Percentiles rank a stretch among this genome's conserved stretches.
Evolutionary conservation across 306 rosid genomes (phyloP).

Genomic region (Rosa persica): DNA sequence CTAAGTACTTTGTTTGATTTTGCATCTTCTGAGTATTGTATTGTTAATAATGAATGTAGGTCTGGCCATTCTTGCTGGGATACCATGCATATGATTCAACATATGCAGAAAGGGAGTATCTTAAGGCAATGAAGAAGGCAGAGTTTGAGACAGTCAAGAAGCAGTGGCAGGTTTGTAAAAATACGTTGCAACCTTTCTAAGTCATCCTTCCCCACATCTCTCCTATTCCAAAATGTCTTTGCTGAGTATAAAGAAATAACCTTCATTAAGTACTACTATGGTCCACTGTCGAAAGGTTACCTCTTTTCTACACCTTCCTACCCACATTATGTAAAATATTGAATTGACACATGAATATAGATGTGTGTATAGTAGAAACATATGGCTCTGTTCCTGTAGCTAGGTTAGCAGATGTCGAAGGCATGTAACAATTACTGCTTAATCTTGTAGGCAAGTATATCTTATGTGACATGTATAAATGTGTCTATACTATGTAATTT

Average conservation of each 20-base stretch:
- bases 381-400: not conserved
- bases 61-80: constrained; percentile 92
- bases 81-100: constrained; percentile 80
- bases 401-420: not conserved
- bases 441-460: not conserved
- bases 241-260: not conserved
- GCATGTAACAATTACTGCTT: not conserved
- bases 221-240: not conserved
- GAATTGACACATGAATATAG: not conserved
- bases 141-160: constrained; percentile 80
- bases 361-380: not conserved
- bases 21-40: constrained; percentile 29
- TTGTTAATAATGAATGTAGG: constrained; percentile 42
- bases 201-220: not conserved
- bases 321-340: not conserved
- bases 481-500: not conserved
- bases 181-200: constrained; percentile 2
- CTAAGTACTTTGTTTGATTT: constrained; percentile 24
- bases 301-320: not conserved
- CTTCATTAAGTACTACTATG: not conserved
- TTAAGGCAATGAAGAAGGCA: constrained; percentile 61
- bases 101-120: constrained; percentile 89
- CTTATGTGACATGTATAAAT: not conserved
- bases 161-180: constrained; percentile 90
- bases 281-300: not conserved